Conservation (phyloP, 2,329 filamentous ascomycete genomes). For the Stagonosporopsis vannaccii region DNA sequence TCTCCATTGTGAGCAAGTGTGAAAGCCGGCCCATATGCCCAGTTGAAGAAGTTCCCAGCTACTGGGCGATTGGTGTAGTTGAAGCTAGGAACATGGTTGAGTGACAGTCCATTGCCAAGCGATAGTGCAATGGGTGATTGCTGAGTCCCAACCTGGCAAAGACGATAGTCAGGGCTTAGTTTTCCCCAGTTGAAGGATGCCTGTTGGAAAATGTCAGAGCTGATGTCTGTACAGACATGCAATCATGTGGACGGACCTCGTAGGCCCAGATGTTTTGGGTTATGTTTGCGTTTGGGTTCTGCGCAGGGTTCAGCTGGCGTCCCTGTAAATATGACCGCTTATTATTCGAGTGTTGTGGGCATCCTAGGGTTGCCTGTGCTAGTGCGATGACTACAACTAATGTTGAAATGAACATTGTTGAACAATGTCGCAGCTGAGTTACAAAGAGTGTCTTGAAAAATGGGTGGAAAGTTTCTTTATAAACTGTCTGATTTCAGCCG, state of each 20-base stretch:
- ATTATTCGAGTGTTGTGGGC: constrained; percentile 28
- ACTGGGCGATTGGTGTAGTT: constrained; percentile 47
- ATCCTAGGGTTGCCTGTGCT: constrained; percentile 14
- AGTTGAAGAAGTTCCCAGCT: constrained; percentile 56
- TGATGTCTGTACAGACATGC: constrained; percentile 20
- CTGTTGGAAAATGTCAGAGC: constrained; percentile 36
- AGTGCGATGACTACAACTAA: constrained; percentile 16
- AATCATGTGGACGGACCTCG: constrained; percentile 13
- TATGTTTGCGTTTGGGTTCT: constrained; percentile 17
- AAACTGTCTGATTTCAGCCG: neutral
- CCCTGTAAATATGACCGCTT: constrained; percentile 16
- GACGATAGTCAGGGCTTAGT: constrained; percentile 49
- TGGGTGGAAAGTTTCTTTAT: neutral
- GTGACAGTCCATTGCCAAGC: constrained; percentile 51
- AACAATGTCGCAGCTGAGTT: neutral
- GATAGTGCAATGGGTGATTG: constrained; percentile 59
- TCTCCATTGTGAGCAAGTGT: constrained; percentile 49
- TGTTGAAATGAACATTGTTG: constrained; percentile 22
- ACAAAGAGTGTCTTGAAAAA: neutral
- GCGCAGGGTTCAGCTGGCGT: constrained; percentile 12
- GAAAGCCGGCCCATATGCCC: constrained; percentile 59
- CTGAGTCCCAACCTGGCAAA: constrained; percentile 60
- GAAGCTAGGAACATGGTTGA: constrained; percentile 53
- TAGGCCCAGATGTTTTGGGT: constrained; percentile 28
- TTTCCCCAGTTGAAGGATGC: constrained; percentile 53